Evolutionary conservation across 495 filamentous ascomycete species (phyloP).

Genomic region (Annulohypoxylon nitens): DNA sequence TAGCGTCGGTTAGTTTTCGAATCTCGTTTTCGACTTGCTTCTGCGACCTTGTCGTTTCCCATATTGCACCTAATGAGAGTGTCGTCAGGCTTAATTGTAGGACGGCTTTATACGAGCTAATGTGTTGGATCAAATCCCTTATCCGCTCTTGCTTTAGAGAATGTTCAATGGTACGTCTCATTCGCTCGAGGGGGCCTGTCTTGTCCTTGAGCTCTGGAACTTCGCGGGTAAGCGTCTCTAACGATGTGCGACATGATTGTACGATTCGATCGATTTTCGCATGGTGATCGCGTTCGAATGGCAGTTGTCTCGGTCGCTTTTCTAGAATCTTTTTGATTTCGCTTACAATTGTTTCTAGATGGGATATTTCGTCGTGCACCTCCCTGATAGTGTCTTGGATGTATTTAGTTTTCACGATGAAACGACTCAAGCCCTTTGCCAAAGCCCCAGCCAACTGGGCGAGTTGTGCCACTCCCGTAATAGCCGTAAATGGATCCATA

Average conservation of each 20-base stretch:
- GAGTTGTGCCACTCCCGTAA: slow-evolving; percentile 29
- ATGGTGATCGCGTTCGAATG: slow-evolving; percentile 44
- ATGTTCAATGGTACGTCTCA: slow-evolving; percentile 28
- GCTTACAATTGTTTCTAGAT: slow-evolving; percentile 19
- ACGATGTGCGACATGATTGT: slow-evolving; percentile 29
- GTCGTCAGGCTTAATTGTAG: slow-evolving; percentile 43
- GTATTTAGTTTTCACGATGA: slow-evolving; percentile 35
- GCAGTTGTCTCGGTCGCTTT: slow-evolving; percentile 28
- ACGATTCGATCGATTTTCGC: slow-evolving; percentile 37
- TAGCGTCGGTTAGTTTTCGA: slow-evolving; percentile 34
- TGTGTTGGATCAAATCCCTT: slow-evolving; percentile 33
- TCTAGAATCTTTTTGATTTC: slow-evolving; percentile 29
- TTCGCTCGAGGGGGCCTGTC: slow-evolving; percentile 14
- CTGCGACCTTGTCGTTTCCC: slow-evolving; percentile 40
- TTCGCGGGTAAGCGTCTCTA: slow-evolving; percentile 21
- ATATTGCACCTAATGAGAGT: slow-evolving; percentile 38
- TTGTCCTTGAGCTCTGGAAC: slow-evolving; percentile 42
- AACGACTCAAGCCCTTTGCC: slow-evolving; percentile 32
- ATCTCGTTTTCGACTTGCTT: slow-evolving; percentile 41
- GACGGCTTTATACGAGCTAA: slow-evolving; percentile 40
- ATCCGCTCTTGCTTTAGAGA: slow-evolving; percentile 34
- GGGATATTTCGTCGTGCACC: slow-evolving; percentile 39
- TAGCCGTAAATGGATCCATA: slow-evolving; percentile 40
- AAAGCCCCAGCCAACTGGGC: slow-evolving; percentile 18
- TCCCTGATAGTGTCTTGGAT: slow-evolving; percentile 34